phyloP scores from a whole-genome alignment of 441 rosid species.

The Erodium moschatum region DNA sequence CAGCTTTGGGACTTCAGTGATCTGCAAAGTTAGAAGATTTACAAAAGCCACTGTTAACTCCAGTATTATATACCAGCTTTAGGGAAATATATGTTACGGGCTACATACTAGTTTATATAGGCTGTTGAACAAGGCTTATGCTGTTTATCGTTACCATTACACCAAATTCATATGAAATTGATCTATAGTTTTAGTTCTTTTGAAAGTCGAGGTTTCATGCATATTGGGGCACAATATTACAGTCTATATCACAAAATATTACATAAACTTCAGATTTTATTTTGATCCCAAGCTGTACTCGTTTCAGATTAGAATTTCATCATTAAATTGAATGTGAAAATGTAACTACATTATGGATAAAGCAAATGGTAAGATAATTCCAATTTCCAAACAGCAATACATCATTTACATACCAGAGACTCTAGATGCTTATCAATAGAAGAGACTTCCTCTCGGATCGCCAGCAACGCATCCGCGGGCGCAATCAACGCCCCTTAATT shows the following conservation, averaged over 20 bases:
- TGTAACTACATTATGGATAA: neutral
- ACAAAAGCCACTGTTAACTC: conserved; percentile 2
- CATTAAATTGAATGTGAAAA: neutral
- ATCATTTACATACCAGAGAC: conserved; percentile 45
- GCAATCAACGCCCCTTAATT: conserved; percentile 84
- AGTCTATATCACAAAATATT: too few species aligned
- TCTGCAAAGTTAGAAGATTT: conserved; percentile 36
- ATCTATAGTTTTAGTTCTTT: neutral
- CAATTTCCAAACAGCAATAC: conserved; percentile 5
- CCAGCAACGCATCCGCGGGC: conserved; percentile 86
- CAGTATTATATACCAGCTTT: neutral
- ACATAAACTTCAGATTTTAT: neutral
- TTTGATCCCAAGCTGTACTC: neutral
- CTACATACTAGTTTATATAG: neutral
- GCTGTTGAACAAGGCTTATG: neutral
- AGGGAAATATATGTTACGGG: neutral
- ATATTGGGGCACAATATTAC: too few species aligned
- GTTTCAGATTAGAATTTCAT: neutral
- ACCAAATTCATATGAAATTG: neutral
- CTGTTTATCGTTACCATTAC: neutral
- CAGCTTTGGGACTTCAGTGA: conserved; percentile 61
- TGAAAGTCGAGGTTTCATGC: neutral
- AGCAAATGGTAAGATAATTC: neutral
- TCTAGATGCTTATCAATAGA: conserved; percentile 84
- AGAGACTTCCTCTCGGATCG: conserved; percentile 71